Percentiles rank a stretch among this genome's conserved stretches.
Conservation (phyloP, 257 asterid species). For the Echites panduratus region DNA sequence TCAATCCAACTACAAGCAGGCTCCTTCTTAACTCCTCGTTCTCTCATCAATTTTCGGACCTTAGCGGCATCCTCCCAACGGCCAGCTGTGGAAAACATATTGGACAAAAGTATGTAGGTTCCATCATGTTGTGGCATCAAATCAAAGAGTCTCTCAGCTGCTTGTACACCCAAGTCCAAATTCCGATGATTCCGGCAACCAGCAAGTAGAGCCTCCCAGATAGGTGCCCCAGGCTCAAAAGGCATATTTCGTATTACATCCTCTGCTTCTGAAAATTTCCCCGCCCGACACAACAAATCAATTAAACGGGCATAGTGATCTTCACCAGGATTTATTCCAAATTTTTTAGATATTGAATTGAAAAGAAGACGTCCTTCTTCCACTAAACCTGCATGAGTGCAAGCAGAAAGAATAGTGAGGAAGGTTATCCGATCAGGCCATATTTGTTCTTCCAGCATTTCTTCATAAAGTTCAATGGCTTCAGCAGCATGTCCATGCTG, state of each 20-base stretch:
- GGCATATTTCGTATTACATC: slow-evolving; percentile 48
- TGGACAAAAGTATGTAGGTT: slow-evolving; percentile 61
- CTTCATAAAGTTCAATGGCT: slow-evolving; percentile 46
- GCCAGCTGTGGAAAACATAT: slow-evolving; percentile 52
- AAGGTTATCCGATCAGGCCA: slow-evolving; percentile 59
- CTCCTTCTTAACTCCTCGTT: slow-evolving; percentile 70
- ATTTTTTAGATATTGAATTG: slow-evolving; percentile 34
- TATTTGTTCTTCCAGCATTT: slow-evolving; percentile 55
- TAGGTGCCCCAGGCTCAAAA: slow-evolving; percentile 50
- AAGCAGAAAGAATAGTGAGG: slow-evolving; percentile 63
- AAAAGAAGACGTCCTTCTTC: slow-evolving; percentile 49
- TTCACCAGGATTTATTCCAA: slow-evolving; percentile 54
- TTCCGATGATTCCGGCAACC: slow-evolving; percentile 61
- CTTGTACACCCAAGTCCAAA: slow-evolving; percentile 55
- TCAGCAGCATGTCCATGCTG: slow-evolving; percentile 57
- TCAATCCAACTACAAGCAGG: slow-evolving; percentile 79
- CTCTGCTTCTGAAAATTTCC: slow-evolving; percentile 49
- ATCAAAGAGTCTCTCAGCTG: slow-evolving; percentile 55
- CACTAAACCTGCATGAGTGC: slow-evolving; percentile 66
- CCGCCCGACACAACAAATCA: slow-evolving; percentile 58
- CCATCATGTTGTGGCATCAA: slow-evolving; percentile 65
- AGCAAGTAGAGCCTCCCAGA: slow-evolving; percentile 69
- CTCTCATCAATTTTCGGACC: slow-evolving; percentile 63
- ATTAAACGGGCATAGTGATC: slow-evolving; percentile 66
- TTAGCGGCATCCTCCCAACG: slow-evolving; percentile 48